A percentile compares a stretch with the other conserved stretches of the same genome.
Evolutionary conservation across 108 stramenopile genomes (phyloP).

Genomic region (Cylindrotheca closterium): DNA sequence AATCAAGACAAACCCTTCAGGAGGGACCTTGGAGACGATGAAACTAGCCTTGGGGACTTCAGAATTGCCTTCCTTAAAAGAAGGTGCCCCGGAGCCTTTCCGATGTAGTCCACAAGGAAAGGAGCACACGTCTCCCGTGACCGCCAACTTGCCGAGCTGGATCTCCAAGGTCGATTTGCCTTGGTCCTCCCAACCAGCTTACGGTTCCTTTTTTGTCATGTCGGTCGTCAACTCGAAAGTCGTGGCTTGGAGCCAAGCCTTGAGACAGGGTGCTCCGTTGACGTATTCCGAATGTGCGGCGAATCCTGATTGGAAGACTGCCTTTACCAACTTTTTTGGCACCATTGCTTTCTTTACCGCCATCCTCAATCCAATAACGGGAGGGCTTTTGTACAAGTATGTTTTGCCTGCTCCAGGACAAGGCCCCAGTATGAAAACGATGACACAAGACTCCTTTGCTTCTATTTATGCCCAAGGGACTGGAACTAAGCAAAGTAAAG

Average conservation of each 20-base stretch:
- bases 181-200: neutral
- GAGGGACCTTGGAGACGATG: slow-evolving; percentile 24
- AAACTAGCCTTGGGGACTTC: neutral
- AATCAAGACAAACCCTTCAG: slow-evolving; percentile 42
- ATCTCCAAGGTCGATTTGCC: slow-evolving; percentile 6
- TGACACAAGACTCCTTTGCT: slow-evolving; percentile 61
- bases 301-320: slow-evolving; percentile 36
- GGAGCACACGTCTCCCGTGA: neutral
- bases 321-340: slow-evolving; percentile 41
- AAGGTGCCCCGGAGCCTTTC: neutral
- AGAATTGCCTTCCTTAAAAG: neutral
- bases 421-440: slow-evolving; percentile 68
- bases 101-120: neutral
- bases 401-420: slow-evolving; percentile 74
- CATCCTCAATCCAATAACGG: slow-evolving; percentile 60
- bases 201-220: slow-evolving; percentile 70
- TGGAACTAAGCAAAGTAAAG: slow-evolving; percentile 53
- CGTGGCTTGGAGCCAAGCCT: slow-evolving; percentile 60
- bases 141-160: neutral
- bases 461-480: slow-evolving; percentile 46
- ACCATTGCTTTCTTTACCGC: slow-evolving; percentile 32
- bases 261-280: slow-evolving; percentile 31
- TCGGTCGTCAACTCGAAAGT: slow-evolving; percentile 61
- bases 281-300: slow-evolving; percentile 56
- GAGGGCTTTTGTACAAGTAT: slow-evolving; percentile 42